Conservation (phyloP, 805 yeast genomes). For the Ogataea angusta region DNA sequence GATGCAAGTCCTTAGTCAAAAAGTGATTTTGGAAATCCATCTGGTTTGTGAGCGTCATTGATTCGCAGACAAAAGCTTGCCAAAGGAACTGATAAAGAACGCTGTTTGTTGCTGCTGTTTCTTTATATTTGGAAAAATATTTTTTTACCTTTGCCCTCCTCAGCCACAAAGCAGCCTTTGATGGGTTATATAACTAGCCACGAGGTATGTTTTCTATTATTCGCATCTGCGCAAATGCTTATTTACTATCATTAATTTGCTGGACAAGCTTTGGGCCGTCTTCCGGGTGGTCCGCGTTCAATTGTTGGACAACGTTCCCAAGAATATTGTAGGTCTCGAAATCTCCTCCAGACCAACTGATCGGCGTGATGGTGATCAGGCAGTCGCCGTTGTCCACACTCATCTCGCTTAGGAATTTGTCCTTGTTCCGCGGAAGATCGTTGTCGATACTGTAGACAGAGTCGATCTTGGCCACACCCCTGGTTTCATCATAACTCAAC, state of each 20-base stretch:
- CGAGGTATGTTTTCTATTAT: not conserved
- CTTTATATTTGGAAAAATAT: constrained; percentile 3
- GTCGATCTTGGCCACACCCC: constrained; percentile 10
- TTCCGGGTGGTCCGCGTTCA: constrained; percentile 11
- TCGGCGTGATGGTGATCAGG: constrained; percentile 21
- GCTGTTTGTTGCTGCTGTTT: constrained; percentile 8
- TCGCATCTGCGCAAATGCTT: constrained; percentile 6
- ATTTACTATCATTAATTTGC: not conserved
- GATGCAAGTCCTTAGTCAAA: constrained; percentile 13
- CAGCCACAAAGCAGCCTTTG: constrained; percentile 2
- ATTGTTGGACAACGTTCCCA: constrained; percentile 3
- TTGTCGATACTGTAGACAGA: constrained; percentile 19
- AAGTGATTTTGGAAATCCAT: constrained; percentile 12
- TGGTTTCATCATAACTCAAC: constrained; percentile 8
- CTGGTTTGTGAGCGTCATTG: constrained; percentile 1
- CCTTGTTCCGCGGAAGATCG: constrained; percentile 9
- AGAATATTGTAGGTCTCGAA: constrained; percentile 14
- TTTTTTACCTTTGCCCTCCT: constrained; percentile 6
- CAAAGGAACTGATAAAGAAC: not conserved
- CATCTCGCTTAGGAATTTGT: constrained; percentile 16
- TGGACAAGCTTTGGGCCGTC: constrained; percentile 2
- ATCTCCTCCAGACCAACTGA: constrained; percentile 23
- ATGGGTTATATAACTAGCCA: constrained; percentile 2
- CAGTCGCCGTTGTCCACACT: constrained; percentile 19
- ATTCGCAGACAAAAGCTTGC: not conserved